Evolutionary conservation across 2,329 filamentous ascomycete species (phyloP), one percentile per base, ranked within the genome.

Genomic region (Decorospora gaudefroyi): DNA sequence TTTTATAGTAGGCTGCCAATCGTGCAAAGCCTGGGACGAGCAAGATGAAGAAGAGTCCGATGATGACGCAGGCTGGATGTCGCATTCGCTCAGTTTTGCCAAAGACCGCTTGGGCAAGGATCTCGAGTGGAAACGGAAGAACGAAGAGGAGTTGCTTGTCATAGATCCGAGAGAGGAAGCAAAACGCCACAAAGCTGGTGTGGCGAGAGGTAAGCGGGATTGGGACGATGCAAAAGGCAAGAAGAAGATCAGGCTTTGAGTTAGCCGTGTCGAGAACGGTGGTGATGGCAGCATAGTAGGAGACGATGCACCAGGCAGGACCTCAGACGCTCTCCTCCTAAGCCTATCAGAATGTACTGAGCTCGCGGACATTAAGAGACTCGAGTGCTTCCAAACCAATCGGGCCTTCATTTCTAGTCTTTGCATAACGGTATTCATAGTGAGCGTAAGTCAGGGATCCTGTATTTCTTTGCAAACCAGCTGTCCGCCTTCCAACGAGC

Each of bases 1-100:
- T 68, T 99, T 97, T 70, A 95, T 99, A 52, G 88, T 87, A 34
- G 88, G 95, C 61, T 99, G 93, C 69, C 90, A 96, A 66, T 96
- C 90, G 30, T 97, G 93, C 69, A 84, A 82, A 46, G 82, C 86
- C 0, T 96, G 91, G 90, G 87, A 95, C 13, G 84, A 87, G 52
- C 85, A 82, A 17, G 76, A 82, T 40, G 76, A 81, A 26, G 79
- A 78, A 22, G 82, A 85, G 38, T 83, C 81, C 23, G 72, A 73
- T 2, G 74, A 76, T 11, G 76, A 77, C 37, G 77, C 81, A 34
- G 85, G 84, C 6, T 97, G 92, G 91, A 88, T 96, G 83, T 83
- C 82, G 3, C 92, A 97, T 68, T 78, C 83, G 7, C 76, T 99
- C 23, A 88, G 81, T 31, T 97, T 96, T 68, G 87, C 86, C 25